Evolutionary conservation across 2,329 filamentous ascomycete species (phyloP), one percentile per base, ranked within the genome.

Genomic region (Xenoacremonium recifei): DNA sequence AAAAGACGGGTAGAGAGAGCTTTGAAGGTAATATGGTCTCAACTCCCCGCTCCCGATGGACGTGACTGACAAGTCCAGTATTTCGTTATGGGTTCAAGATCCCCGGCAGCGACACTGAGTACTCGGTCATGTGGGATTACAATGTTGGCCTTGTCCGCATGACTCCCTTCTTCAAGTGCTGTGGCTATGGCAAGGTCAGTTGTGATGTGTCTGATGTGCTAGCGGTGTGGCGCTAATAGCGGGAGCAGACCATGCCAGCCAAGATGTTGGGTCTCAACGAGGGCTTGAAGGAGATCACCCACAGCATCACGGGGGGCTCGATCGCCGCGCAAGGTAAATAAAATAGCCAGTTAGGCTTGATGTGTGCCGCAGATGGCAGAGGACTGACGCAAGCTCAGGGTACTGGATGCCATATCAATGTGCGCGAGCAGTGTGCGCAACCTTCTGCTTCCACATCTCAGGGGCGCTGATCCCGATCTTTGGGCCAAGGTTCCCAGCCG

Each of bases 401-500:
- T 99, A 97, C 66, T 99, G 93, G 93, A 89, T 97, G 79, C 92
- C 92, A 3, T 97, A 84, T 57, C 71, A 80, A 29, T 95, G 90
- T 53, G 93, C 93, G 35, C 86, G 80, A 65, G 90, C 89, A 10
- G 73, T 99, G 38, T 95, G 91, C 57, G 80, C 88, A 4, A 96
- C 88, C 1, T 97, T 97, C 63, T 97, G 92, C 68, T 82, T 84
- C 62, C 71, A 79, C 25, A 95, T 99, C 48, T 84, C 92, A 12
- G 84, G 84, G 44, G 91, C 87, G 0, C 70, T 99, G 40, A 93
- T 93, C 7, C 93, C 93, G 5, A 75, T 99, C 45, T 99, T 99
- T 62, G 93, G 93, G 0, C 78, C 82, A 11, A 77, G 82, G 30
- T 99, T 99, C 61, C 84, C 89, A 3, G 72, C 74, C 3, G 68